Base-by-base conservation (phyloP, 345 rosid species). In the Populus tremula region DNA sequence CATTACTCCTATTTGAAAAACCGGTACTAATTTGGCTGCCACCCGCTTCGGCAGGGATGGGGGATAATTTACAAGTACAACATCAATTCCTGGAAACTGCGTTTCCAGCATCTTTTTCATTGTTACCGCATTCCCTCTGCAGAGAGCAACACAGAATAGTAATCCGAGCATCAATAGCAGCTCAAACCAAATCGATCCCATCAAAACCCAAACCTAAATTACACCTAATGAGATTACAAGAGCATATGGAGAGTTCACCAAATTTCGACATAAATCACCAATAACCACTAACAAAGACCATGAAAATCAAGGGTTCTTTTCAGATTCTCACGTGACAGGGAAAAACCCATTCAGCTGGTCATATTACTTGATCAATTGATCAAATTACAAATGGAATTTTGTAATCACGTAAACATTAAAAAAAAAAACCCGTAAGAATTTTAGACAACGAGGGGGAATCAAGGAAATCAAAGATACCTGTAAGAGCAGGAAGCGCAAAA, bases 401-500 rank as follows among this genome's bases (percentile, higher is more conserved):
- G 50, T 45, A 3, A 45, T 45, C 50, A 12, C 50, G 50, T 1
- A 20, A 53, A 1, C 59, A 23, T 27, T 10, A 12, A 6, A 29
- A 68, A 29, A 29, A 68, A 81, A 5, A 21, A 18, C 21, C 3
- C 50, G 23, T 7, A 1, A 35, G 39, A 38, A 1, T 14, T 6
- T 35, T 11, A 31, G 31, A 41, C 2, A 20, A 27, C 1, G 45
- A 20, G 63, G 7, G 5, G n/a, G 49, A 29, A 41, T 35, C n/a
- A 21, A 67, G 45, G 47, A 12, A 12, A 3, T 1, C 35, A 61
- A 13, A 73, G 9, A 49, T 73, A 91, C 97, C 86, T 89, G 85
- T 83, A 94, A 25, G 97, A 90, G 82, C 98, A 94, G 54, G 98
- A 94, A 69, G 91, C 90, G 75, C 98, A 93, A 75, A 93, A 93